Evolutionary conservation across 1,284 basidiomycete genomes (phyloP), one percentile per base, ranked within the genome.

Genomic region (Peniophora sp.): DNA sequence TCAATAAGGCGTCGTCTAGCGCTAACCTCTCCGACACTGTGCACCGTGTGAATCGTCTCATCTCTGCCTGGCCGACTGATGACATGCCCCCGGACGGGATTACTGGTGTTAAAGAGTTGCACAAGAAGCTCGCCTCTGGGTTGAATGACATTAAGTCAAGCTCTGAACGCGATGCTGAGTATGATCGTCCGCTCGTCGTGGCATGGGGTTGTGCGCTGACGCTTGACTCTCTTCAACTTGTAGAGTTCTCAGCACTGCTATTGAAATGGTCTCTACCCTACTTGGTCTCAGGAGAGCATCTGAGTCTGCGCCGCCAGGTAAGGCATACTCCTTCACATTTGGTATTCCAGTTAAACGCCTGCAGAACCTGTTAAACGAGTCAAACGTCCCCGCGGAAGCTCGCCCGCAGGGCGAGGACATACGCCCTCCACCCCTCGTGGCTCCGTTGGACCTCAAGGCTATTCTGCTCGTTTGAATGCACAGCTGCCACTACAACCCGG

Each of bases 201-300:
- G 22, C 20, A 47, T 34, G 49, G n/a, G n/a, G 52, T 24, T 45
- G 39, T 47, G 20, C 48, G 43, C 54, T 48, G 39, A 53, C 53
- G 27, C 12, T 32, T 5, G 27, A 32, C 5, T 32, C 35, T 39
- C 51, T 48, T 52, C 55, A 48, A 47, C 47, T 20, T 50, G 2
- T 47, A 91, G 88, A 55, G 77, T 79, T 2, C 79, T 90, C 43
- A 79, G 86, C 39, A 75, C 82, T 47, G 80, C 81, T 14, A 73
- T 89, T 34, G 88, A 91, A 59, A 76, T 72, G 39, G 68, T 91
- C 11, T 70, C 70, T 50, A 73, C 89, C 43, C 68, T 91, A 47
- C 81, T 88, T 50, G 88, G 79, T 10, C 68, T 91, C 39, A 70
- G 88, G 52, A 80, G 76, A 62, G 84, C 86, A 0, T 73, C 85